Evolutionary conservation across 805 yeast species (phyloP), one percentile per base, ranked within the genome.

Genomic region (Candida anglica): DNA sequence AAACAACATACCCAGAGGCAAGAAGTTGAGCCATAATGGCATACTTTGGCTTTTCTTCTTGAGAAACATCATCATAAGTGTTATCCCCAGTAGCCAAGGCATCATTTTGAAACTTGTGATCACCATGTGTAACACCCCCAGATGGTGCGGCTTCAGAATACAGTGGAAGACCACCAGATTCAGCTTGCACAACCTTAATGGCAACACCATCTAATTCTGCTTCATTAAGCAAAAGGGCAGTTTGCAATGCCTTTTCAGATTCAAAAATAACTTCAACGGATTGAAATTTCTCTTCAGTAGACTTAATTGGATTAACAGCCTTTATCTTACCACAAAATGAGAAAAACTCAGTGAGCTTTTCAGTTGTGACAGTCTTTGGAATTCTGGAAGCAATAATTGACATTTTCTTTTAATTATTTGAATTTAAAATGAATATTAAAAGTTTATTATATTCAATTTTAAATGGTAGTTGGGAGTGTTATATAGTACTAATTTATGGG

Each of bases 41-140:
- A 36, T 78, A 58, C 50, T 81, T 81, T 37, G 94, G 94, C 63
- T 84, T 84, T 40, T 75, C 76, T 49, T 85, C 94, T 60, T 84
- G 94, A 4, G 69, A 57, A 34, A 82, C 73, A 44, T 81, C 86
- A 33, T 62, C 69, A 32, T 57, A 56, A 9, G 42, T 33, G 7
- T 36, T 42, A 33, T 60, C 67, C 8, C 63, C 66, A 4, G 63
- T 58, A 19, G 22, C 30, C 9, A 43, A 41, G 21, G 28, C 41
- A 19, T 36, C 38, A 15, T 35, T 37, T 30, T 48, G 55, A 16
- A 51, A 39, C 30, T 57, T 56, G 29, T 50, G 40, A 35, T 52
- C 56, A 14, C 45, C 37, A 11, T 34, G 8, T 6, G 24, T 8
- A 15, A 31, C 38, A n/a, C 36, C 46, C 2, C 29, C 20, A 35